phyloP scores from a whole-genome alignment of 139 green algal species.

The Gonium pectorale region DNA sequence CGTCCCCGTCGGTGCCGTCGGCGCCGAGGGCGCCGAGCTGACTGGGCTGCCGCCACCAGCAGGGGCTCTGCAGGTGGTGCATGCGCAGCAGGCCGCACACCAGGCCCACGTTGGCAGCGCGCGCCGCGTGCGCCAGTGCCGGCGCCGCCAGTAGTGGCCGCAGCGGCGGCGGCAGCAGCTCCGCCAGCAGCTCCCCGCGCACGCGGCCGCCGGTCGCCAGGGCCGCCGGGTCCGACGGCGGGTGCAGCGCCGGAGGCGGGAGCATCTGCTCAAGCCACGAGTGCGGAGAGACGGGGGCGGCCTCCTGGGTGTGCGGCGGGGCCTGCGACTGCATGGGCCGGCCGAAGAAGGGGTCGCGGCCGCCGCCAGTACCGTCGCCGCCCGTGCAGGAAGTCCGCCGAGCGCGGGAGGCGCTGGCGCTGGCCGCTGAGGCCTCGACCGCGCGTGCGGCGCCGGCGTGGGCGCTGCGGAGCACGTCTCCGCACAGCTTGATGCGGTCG shows the following conservation, averaged over 20 bases:
- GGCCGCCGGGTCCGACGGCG: not conserved
- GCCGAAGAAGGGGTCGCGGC: too few species aligned
- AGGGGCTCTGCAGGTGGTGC: slow-evolving; percentile 6
- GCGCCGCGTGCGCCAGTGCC: slow-evolving; percentile 27
- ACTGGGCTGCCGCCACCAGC: slow-evolving; percentile 20
- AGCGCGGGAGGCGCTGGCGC: too few species aligned
- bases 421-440: too few species aligned
- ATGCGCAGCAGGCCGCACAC: not conserved
- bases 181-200: slow-evolving; percentile 1
- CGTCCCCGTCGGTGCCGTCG: not conserved
- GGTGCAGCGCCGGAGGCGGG: not conserved
- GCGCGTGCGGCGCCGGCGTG: not conserved
- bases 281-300: too few species aligned
- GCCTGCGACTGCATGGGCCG: too few species aligned
- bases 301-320: too few species aligned
- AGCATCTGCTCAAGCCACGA: too few species aligned
- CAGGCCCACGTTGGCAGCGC: not conserved
- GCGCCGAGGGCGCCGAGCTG: not conserved
- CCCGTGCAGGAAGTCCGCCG: too few species aligned
- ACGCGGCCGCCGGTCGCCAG: not conserved
- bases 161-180: slow-evolving; percentile 30
- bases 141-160: slow-evolving; percentile 2
- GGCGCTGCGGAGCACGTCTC: not conserved
- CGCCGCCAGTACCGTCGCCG: not conserved
- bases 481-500: not conserved